phyloP scores from a whole-genome alignment of 2,329 filamentous ascomycete genomes.

The Pseudocercospora musae region DNA sequence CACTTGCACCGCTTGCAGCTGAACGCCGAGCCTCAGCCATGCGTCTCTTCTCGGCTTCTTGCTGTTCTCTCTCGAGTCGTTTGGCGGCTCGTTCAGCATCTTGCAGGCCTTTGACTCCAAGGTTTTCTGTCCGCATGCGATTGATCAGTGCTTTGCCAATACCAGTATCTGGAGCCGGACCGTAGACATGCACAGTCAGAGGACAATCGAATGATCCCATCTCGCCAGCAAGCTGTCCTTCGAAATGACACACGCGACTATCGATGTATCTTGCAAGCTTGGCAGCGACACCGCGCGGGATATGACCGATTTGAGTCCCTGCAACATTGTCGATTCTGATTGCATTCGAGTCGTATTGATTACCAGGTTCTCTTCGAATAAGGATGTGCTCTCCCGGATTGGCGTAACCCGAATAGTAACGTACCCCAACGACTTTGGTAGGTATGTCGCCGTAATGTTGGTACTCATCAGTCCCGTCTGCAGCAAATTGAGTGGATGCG shows the following conservation, averaged over 20 bases:
- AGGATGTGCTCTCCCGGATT: constrained; percentile 62
- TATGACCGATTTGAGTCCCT: constrained; percentile 72
- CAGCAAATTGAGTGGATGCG: constrained; percentile 31
- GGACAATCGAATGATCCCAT: constrained; percentile 71
- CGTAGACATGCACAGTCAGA: constrained; percentile 65
- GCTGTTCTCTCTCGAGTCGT: constrained; percentile 22
- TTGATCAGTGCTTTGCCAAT: constrained; percentile 54
- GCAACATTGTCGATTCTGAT: constrained; percentile 76
- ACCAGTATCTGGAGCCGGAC: constrained; percentile 44
- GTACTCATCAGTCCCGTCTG: constrained; percentile 27
- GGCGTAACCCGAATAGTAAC: constrained; percentile 55
- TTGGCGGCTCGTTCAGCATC: constrained; percentile 37
- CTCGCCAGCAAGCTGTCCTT: constrained; percentile 65
- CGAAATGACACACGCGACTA: constrained; percentile 56
- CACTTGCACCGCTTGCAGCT: constrained; percentile 22
- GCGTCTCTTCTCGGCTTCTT: constrained; percentile 18
- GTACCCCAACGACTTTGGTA: constrained; percentile 59
- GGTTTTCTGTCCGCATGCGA: constrained; percentile 61
- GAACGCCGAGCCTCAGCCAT: constrained; percentile 29
- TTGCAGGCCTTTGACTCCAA: constrained; percentile 53
- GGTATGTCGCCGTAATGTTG: constrained; percentile 39
- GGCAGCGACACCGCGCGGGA: constrained; percentile 63
- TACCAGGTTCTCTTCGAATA: constrained; percentile 62
- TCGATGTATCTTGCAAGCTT: constrained; percentile 73
- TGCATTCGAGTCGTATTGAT: constrained; percentile 66